These are phyloP conservation scores for Glycine tomentella DNA, from an alignment of 306 rosid genomes.

Conservation along the genomic window DNA sequence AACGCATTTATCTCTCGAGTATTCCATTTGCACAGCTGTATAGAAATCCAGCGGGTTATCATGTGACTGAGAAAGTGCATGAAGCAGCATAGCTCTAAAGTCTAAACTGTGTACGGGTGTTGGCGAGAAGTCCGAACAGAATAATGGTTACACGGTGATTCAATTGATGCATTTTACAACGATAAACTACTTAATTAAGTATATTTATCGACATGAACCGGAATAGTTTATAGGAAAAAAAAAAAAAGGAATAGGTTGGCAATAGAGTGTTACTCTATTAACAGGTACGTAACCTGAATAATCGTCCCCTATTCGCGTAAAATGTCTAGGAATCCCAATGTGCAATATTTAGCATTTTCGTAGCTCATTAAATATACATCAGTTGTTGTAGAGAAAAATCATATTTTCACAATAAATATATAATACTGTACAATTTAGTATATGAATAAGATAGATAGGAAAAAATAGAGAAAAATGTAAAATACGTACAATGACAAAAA, in stretches of 20 bases:
- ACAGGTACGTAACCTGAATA: not conserved
- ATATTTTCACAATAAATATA: too few relatives aligned
- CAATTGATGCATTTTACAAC: not conserved
- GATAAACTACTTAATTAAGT: not conserved
- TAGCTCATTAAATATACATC: not conserved
- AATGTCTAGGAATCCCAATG: not conserved
- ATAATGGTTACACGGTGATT: not conserved
- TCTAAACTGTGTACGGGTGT: not conserved
- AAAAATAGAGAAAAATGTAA: too few relatives aligned
- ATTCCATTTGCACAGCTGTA: constrained; percentile 31
- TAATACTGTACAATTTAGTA: too few relatives aligned
- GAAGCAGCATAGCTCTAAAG: not conserved
- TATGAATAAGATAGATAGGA: too few relatives aligned
- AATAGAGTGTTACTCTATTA: not conserved
- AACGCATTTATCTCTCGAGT: not conserved
- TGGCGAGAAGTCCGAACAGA: not conserved
- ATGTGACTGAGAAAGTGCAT: not conserved
- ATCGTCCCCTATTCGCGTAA: not conserved
- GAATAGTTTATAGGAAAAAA: not conserved
- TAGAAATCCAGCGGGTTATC: not conserved
- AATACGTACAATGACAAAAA: too few relatives aligned
- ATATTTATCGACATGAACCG: too few relatives aligned
- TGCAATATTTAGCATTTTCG: not conserved
- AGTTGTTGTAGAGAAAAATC: not conserved
- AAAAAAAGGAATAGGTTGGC: not conserved